Evolutionary conservation across 495 filamentous ascomycete species (phyloP).

Genomic region (Podospora pseudocomata): DNA sequence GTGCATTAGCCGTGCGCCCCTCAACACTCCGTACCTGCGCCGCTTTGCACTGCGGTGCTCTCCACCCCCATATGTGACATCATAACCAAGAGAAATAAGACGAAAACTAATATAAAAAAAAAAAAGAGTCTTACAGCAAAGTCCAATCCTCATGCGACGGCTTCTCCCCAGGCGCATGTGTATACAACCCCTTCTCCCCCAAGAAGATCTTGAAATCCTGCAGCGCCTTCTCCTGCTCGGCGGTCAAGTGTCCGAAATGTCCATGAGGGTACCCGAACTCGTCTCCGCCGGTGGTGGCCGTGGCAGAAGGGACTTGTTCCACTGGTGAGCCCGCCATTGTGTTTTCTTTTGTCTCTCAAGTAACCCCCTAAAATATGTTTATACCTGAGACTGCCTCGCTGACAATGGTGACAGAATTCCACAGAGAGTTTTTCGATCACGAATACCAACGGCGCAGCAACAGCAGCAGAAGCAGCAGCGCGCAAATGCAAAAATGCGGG

Average conservation of each 20-base stretch:
- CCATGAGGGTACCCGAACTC: constrained; percentile 58
- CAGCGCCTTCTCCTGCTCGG: constrained; percentile 62
- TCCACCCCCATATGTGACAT: background rate
- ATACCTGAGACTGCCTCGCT: too few relatives aligned
- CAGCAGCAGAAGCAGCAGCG: too few relatives aligned
- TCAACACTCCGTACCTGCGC: background rate
- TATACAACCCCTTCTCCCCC: constrained; percentile 63
- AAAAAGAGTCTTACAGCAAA: constrained; percentile 57
- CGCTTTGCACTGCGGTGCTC: background rate
- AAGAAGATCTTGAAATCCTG: constrained; percentile 64
- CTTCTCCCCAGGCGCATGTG: constrained; percentile 39
- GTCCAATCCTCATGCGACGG: constrained; percentile 78
- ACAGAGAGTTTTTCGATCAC: too few relatives aligned
- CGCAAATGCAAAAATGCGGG: too few relatives aligned
- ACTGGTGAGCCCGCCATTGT: constrained; percentile 16
- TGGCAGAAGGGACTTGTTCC: constrained; percentile 12
- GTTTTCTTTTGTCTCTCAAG: background rate
- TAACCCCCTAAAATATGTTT: background rate
- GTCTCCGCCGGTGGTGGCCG: constrained; percentile 27
- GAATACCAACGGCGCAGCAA: too few relatives aligned
- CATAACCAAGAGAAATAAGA: background rate
- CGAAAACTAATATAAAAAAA: background rate
- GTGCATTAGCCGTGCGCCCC: background rate
- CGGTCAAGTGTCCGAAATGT: constrained; percentile 69
- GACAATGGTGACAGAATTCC: too few relatives aligned